Conservation (phyloP, 2,329 filamentous ascomycete species). For the Penicillium sp. region DNA sequence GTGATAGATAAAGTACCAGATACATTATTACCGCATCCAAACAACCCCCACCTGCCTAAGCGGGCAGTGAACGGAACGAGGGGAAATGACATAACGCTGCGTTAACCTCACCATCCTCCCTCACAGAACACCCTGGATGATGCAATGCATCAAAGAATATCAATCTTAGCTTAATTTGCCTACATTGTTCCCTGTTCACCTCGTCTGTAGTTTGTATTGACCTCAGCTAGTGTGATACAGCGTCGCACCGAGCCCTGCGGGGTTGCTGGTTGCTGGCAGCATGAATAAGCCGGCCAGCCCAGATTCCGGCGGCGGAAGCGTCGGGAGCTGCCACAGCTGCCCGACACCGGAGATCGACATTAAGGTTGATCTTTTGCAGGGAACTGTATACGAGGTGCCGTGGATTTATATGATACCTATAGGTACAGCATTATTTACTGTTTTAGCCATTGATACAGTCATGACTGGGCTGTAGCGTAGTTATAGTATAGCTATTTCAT, state of each 20-base stretch:
- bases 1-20: constrained; percentile 2
- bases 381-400: not conserved
- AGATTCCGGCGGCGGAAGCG: constrained; percentile 19
- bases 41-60: constrained; percentile 31
- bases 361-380: too few species aligned
- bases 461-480: too few species aligned
- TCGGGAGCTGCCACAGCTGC: constrained; percentile 1
- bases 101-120: constrained; percentile 1
- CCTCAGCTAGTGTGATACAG: constrained; percentile 6
- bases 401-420: not conserved
- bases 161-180: too few species aligned
- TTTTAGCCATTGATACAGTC: too few species aligned
- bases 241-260: constrained; percentile 19
- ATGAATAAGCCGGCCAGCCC: constrained; percentile 29
- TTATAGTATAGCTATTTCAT: not conserved
- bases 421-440: too few species aligned
- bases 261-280: constrained; percentile 6
- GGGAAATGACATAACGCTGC: constrained; percentile 31
- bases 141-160: too few species aligned
- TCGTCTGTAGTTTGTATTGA: not conserved
- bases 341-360: constrained; percentile 8
- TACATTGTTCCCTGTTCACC: not conserved
- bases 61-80: constrained; percentile 22
- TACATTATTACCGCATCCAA: constrained; percentile 18
- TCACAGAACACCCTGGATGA: too few species aligned